A percentile compares a stretch with the other conserved stretches of the same genome.
phyloP scores from a whole-genome alignment of 2,329 filamentous ascomycete species.

The Torrubiella hemipterigena region DNA sequence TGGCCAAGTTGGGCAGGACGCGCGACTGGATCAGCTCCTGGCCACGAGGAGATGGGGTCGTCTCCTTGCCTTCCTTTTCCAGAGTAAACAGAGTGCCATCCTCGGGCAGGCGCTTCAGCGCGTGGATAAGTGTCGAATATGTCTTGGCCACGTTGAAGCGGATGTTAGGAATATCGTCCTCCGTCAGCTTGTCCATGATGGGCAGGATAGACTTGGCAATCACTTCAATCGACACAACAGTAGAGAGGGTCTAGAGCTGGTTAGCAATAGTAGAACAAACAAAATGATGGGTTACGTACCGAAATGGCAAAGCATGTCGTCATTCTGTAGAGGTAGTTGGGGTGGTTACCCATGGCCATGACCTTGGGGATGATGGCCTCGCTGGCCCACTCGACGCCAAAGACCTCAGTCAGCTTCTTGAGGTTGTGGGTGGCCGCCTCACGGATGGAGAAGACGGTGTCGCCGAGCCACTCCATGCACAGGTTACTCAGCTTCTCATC shows the following conservation, averaged over 20 bases:
- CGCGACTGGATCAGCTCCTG: slow-evolving; percentile 75
- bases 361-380: slow-evolving; percentile 97
- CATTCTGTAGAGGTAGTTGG: slow-evolving; percentile 99
- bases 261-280: slow-evolving; percentile 9
- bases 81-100: slow-evolving; percentile 75
- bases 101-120: slow-evolving; percentile 82
- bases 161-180: slow-evolving; percentile 95
- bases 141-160: slow-evolving; percentile 99
- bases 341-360: slow-evolving; percentile 94
- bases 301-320: slow-evolving; percentile 99
- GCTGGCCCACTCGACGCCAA: slow-evolving; percentile 94
- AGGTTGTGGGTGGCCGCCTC: slow-evolving; percentile 96
- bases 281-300: slow-evolving; percentile 44
- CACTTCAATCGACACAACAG: slow-evolving; percentile 84
- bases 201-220: slow-evolving; percentile 89
- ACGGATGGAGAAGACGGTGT: slow-evolving; percentile 96
- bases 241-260: slow-evolving; percentile 65
- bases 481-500: slow-evolving; percentile 91
- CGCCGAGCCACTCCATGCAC: slow-evolving; percentile 97
- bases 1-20: slow-evolving; percentile 81
- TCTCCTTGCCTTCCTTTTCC: slow-evolving; percentile 61
- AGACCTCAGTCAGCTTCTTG: slow-evolving; percentile 97
- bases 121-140: slow-evolving; percentile 78
- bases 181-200: slow-evolving; percentile 88
- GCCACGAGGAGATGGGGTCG: slow-evolving; percentile 55